Percentiles rank a stretch among this genome's conserved stretches.
These are phyloP conservation scores for Setaria italica DNA, from an alignment of 202 grass and related monocot genomes.

Conservation along the genomic window DNA sequence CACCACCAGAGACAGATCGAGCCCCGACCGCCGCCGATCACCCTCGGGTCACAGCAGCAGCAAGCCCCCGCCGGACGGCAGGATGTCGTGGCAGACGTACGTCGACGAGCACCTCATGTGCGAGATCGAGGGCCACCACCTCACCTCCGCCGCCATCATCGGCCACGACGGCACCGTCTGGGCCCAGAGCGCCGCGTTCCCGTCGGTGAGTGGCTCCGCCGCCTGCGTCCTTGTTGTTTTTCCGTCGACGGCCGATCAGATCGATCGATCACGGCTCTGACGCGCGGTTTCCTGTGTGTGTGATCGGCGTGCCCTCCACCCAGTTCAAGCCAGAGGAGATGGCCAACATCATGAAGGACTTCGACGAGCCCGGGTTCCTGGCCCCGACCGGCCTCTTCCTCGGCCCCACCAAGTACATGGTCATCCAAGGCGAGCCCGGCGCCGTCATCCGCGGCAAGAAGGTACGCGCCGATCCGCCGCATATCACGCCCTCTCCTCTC, in stretches of 20 bases:
- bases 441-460: slow-evolving; percentile 80
- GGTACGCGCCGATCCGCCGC: slow-evolving; percentile 20
- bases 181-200: slow-evolving; percentile 67
- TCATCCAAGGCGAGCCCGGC: slow-evolving; percentile 79
- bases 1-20: background rate
- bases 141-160: slow-evolving; percentile 70
- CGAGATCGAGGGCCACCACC: slow-evolving; percentile 72
- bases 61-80: background rate
- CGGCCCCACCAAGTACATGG: slow-evolving; percentile 67
- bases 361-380: slow-evolving; percentile 71
- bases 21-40: background rate
- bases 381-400: slow-evolving; percentile 63
- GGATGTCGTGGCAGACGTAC: slow-evolving; percentile 83
- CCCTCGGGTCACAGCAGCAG: background rate
- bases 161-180: slow-evolving; percentile 80
- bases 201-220: slow-evolving; percentile 30
- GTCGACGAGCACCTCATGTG: slow-evolving; percentile 85
- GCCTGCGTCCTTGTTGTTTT: no score
- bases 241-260: background rate
- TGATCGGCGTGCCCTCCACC: background rate
- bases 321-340: slow-evolving; percentile 72
- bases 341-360: slow-evolving; percentile 65
- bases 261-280: background rate
- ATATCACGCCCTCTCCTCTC: background rate
- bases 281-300: background rate